Evolutionary conservation across 2,329 filamentous ascomycete species (phyloP).

Genomic region (Pezicula rhizophila): DNA sequence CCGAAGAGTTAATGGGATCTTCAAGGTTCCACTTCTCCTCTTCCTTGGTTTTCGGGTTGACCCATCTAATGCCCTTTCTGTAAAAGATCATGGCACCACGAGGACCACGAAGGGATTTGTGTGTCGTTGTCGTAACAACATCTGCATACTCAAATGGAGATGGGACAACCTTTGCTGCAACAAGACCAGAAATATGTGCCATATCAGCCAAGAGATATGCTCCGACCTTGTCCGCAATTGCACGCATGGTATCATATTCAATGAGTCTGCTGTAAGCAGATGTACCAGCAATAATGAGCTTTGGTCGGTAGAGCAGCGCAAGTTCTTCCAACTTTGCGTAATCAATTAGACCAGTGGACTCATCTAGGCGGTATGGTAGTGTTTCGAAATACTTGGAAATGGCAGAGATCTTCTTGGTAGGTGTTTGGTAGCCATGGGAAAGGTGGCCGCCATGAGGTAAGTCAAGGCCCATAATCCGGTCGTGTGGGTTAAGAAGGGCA

Average conservation of each 20-base stretch:
- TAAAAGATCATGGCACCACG: slow-evolving; percentile 98
- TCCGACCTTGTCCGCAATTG: slow-evolving; percentile 84
- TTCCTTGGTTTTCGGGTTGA: slow-evolving; percentile 79
- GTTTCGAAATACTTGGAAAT: slow-evolving; percentile 99
- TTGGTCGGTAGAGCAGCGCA: slow-evolving; percentile 84
- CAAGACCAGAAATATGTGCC: slow-evolving; percentile 92
- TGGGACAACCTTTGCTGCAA: slow-evolving; percentile 86
- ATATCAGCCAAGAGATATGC: slow-evolving; percentile 94
- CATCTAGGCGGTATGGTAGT: slow-evolving; percentile 86
- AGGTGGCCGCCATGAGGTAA: slow-evolving; percentile 94
- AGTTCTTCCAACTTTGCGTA: slow-evolving; percentile 87
- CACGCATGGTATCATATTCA: slow-evolving; percentile 87
- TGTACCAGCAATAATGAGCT: slow-evolving; percentile 90
- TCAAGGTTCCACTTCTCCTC: slow-evolving; percentile 88
- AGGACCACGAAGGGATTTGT: slow-evolving; percentile 94
- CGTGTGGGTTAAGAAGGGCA: slow-evolving; percentile 84
- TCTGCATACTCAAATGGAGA: slow-evolving; percentile 86
- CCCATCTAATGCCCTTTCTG: slow-evolving; percentile 81
- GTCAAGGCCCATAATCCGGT: slow-evolving; percentile 94
- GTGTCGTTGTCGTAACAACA: slow-evolving; percentile 94
- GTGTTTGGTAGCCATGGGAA: slow-evolving; percentile 95
- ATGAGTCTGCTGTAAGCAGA: slow-evolving; percentile 95
- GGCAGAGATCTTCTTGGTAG: slow-evolving; percentile 91
- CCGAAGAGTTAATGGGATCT: slow-evolving; percentile 86
- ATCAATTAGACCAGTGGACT: slow-evolving; percentile 88